phyloP scores from a whole-genome alignment of 2,329 filamentous ascomycete genomes.

The Xylaria sp. region DNA sequence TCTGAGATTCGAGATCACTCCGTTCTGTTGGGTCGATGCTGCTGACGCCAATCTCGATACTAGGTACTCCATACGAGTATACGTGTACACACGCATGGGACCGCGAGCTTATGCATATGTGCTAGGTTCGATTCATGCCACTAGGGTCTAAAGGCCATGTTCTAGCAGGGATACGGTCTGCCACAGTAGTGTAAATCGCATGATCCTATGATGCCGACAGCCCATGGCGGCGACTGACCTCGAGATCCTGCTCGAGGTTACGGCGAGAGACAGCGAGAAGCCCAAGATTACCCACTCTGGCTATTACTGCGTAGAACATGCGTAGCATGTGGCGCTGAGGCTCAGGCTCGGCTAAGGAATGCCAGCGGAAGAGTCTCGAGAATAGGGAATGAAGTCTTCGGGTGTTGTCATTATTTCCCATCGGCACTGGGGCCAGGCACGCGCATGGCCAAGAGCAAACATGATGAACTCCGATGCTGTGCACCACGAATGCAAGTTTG shows the following conservation, averaged over 20 bases:
- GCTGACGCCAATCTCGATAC: conserved; percentile 42
- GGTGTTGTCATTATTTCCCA: conserved; percentile 14
- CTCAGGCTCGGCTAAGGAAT: not conserved
- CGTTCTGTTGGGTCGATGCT: conserved; percentile 46
- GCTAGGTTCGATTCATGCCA: conserved; percentile 27
- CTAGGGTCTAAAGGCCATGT: conserved; percentile 31
- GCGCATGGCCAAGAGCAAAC: conserved; percentile 41
- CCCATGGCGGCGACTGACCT: conserved; percentile 18
- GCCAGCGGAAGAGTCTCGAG: conserved; percentile 6
- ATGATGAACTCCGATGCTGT: conserved; percentile 43
- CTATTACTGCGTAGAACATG: too few relatives aligned
- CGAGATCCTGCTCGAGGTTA: conserved; percentile 13
- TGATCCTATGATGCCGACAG: conserved; percentile 22
- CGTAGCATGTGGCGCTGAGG: not conserved
- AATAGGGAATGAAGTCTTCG: conserved; percentile 15
- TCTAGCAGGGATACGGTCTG: conserved; percentile 26
- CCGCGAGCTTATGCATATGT: conserved; percentile 32
- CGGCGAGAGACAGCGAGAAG: conserved; percentile 11
- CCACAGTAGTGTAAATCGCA: conserved; percentile 22
- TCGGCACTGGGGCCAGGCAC: conserved; percentile 30
- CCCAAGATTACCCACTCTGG: conserved; percentile 10
- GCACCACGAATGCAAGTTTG: conserved; percentile 47
- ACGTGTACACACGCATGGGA: conserved; percentile 29
- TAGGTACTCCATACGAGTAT: conserved; percentile 29
- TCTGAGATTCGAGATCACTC: conserved; percentile 44